Base-by-base conservation (phyloP, 1,284 basidiomycete genomes). In the Pyrrhoderma lamaoense region DNA sequence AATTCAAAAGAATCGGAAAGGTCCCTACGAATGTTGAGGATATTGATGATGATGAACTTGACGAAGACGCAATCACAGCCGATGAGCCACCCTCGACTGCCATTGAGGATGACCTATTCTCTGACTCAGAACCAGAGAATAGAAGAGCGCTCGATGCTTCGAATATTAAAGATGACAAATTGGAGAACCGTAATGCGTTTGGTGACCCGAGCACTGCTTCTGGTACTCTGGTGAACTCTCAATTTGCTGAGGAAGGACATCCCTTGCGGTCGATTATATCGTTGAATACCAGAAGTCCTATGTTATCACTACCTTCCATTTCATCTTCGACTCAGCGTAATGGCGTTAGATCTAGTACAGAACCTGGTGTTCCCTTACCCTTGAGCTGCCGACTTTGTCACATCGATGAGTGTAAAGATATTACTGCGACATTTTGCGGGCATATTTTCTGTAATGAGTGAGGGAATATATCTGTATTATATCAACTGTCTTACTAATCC, bases 391-490 rank as follows among this genome's bases (percentile, higher is more conserved):
- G 74, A 18, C 60, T 68, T 5, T 79, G 76, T 56, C 62, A 63
- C 3, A 58, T 61, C 18, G 67, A 72, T 47, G 65, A 68, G 1
- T 75, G 73, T 49, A 65, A 70, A 42, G 70, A 77, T 49, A 67
- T 70, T 47, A 78, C 74, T 0, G 75, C 70, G 5, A 77, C 73
- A 1, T 71, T 77, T 62, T 80, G 79, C 58, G 78, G 78, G 1
- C 78, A 80, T 52, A 57, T 80, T 14, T 80, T 80, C 56, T 80
- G 78, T 57, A 70, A 75, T 51, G 57, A 66, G 78, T 79, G 54
- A 45, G 72, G 18, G 36, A 2, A 13, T 62, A 14, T 43, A 2
- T 22, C 46, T 42, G 40, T 22, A 42, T 9, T 43, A 11, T 22
- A 42, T 9, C 35, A 11, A 31, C 13, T 27, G n/a, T 49, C 47